Conservation (phyloP, 2,329 filamentous ascomycete genomes). For the Penicillium italicum region DNA sequence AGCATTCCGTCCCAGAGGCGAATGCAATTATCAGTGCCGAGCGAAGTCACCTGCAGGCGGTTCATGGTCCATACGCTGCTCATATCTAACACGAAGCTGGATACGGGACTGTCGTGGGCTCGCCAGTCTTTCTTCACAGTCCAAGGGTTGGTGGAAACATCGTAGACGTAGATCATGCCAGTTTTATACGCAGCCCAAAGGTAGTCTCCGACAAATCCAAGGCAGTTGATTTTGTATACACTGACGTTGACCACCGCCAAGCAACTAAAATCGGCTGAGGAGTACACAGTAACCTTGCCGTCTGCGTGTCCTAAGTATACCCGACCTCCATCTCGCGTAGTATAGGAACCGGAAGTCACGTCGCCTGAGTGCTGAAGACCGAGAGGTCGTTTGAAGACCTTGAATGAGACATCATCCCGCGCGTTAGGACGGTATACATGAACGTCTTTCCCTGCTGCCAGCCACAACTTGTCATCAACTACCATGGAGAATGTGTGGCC, state of each 20-base stretch:
- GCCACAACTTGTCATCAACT: conserved; percentile 80
- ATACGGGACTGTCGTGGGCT: conserved; percentile 78
- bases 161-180: conserved; percentile 89
- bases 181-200: conserved; percentile 95
- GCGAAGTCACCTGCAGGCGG: conserved; percentile 75
- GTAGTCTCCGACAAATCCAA: conserved; percentile 74
- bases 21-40: conserved; percentile 82
- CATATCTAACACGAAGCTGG: conserved; percentile 71
- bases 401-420: conserved; percentile 66
- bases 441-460: conserved; percentile 81
- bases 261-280: conserved; percentile 69
- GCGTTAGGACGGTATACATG: conserved; percentile 74
- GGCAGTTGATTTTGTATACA: conserved; percentile 88
- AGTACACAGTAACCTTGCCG: conserved; percentile 93
- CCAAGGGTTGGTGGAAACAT: conserved; percentile 80
- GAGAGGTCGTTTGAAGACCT: conserved; percentile 69
- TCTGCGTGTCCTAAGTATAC: conserved; percentile 90
- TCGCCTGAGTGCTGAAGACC: conserved; percentile 73
- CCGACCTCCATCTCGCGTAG: conserved; percentile 70
- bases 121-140: conserved; percentile 90
- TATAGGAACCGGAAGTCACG: conserved; percentile 75
- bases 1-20: conserved; percentile 89
- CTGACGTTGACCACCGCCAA: conserved; percentile 80
- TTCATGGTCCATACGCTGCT: conserved; percentile 83
- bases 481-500: conserved; percentile 87